A percentile compares a stretch with the other conserved stretches of the same genome.
Evolutionary conservation across 1,139 yeast genomes (phyloP).

Genomic region (Yamadazyma membranifaciens): DNA sequence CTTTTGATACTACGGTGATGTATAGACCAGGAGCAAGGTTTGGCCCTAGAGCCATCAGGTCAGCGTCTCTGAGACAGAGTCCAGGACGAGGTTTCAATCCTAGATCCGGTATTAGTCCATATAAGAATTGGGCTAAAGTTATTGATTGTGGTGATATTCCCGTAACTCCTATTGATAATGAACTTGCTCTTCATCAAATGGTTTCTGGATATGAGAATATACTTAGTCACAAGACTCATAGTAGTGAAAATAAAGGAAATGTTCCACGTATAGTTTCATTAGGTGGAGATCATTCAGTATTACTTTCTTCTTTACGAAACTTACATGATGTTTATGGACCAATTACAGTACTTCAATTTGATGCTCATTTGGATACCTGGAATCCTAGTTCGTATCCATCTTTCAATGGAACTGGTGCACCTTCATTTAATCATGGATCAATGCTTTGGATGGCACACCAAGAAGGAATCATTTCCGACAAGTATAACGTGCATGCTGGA

Average conservation of each 20-base stretch:
- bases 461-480: constrained; percentile 56
- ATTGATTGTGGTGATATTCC: constrained; percentile 84
- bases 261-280: constrained; percentile 64
- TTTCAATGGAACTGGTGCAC: constrained; percentile 65
- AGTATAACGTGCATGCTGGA: constrained; percentile 67
- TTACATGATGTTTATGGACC: constrained; percentile 59
- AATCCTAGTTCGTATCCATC: constrained; percentile 66
- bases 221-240: constrained; percentile 29
- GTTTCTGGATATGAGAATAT: constrained; percentile 62
- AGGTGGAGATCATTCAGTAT: constrained; percentile 78
- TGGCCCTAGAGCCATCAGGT: constrained; percentile 74
- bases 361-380: constrained; percentile 82
- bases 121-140: constrained; percentile 62
- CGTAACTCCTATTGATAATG: constrained; percentile 75
- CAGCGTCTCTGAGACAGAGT: constrained; percentile 72
- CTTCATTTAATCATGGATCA: constrained; percentile 72
- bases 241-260: constrained; percentile 17
- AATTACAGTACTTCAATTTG: constrained; percentile 69
- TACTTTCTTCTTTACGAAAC: constrained; percentile 68
- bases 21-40: constrained; percentile 77
- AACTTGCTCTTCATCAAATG: constrained; percentile 70
- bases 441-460: constrained; percentile 76
- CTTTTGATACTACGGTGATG: constrained; percentile 74
- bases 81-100: constrained; percentile 65
- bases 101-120: constrained; percentile 65